A percentile compares a stretch with the other conserved stretches of the same genome.
Evolutionary conservation across 352 stramenopile genomes (phyloP).

Genomic region (Nothophytophthora sp.): DNA sequence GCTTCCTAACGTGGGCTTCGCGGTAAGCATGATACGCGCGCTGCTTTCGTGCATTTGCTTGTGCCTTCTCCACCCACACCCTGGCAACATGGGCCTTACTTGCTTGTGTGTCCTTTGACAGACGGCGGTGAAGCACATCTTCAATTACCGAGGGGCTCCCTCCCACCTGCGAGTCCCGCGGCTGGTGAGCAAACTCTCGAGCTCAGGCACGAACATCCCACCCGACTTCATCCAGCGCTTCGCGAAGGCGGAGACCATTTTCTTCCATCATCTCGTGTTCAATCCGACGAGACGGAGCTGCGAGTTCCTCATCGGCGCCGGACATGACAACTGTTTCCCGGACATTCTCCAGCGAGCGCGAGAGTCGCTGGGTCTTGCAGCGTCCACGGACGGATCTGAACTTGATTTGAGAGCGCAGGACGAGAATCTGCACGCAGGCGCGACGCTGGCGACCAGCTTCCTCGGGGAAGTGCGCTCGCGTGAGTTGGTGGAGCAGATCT

Average conservation of each 20-base stretch:
- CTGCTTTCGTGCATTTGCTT: too few relatives aligned
- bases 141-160: constrained; percentile 66
- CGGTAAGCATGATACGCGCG: too few relatives aligned
- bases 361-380: constrained; percentile 33
- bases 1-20: constrained; percentile 72
- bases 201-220: constrained; percentile 45
- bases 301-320: constrained; percentile 55
- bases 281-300: constrained; percentile 43
- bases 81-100: too few relatives aligned
- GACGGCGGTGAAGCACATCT: constrained; percentile 77
- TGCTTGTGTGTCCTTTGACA: too few relatives aligned
- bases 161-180: constrained; percentile 57
- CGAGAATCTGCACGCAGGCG: constrained; percentile 32
- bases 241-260: constrained; percentile 66
- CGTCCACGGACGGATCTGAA: constrained; percentile 7
- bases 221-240: constrained; percentile 56
- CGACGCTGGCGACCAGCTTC: constrained; percentile 38
- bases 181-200: constrained; percentile 62
- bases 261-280: constrained; percentile 82
- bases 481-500: constrained; percentile 47
- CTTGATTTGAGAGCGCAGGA: constrained; percentile 11
- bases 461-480: constrained; percentile 36
- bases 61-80: too few relatives aligned
- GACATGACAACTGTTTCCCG: constrained; percentile 45
- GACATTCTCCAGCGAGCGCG: constrained; percentile 49